Base-by-base conservation (phyloP, 257 asterid species). In the Solanum medicagineum region DNA sequence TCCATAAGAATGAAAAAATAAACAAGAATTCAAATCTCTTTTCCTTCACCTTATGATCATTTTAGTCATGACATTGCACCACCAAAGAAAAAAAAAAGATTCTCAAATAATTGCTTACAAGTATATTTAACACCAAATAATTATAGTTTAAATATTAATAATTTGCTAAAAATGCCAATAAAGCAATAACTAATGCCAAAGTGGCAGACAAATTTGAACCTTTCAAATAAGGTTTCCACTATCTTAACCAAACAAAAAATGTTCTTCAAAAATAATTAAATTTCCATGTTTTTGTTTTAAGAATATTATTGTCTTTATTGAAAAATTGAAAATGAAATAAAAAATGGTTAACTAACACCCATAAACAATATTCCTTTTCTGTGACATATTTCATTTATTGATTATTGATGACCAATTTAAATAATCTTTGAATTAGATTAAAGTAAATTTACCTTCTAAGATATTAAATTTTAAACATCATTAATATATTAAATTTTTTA, bases 191-290 rank as follows among this genome's bases (percentile, higher is more conserved):
- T 79, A 79, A 26, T 79, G 47, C 83, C 66, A 26, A 79, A 79
- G 83, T 79, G 83, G 83, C 83, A 79, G 83, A 79, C 83, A 79
- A 54, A 79, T 53, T 53, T 79, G 66, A 79, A 79, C 83, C 83
- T 79, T 29, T 53, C 83, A 53, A 79, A 53, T 79, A 53, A 79
- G 83, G 60, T 51, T 79, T 79, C 83, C 83, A 79, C 66, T 79
- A 79, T 79, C 83, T 79, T 51, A 79, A 79, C 83, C 66, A 79
- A 79, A 53, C 83, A 79, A 51, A 79, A 29, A 40, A 29, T 53
- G 83, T 54, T 29, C 49, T 17, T 11, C 19, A 53, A 79, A 79
- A 53, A 79, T 79, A 79, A 26, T 9, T 26, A 26, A 8, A 9
- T 77, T 77, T 77, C 26, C 44, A 77, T 51, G 45, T 17, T 53